phyloP scores from a whole-genome alignment of 306 rosid genomes.

The Cicer pinnatifidum region DNA sequence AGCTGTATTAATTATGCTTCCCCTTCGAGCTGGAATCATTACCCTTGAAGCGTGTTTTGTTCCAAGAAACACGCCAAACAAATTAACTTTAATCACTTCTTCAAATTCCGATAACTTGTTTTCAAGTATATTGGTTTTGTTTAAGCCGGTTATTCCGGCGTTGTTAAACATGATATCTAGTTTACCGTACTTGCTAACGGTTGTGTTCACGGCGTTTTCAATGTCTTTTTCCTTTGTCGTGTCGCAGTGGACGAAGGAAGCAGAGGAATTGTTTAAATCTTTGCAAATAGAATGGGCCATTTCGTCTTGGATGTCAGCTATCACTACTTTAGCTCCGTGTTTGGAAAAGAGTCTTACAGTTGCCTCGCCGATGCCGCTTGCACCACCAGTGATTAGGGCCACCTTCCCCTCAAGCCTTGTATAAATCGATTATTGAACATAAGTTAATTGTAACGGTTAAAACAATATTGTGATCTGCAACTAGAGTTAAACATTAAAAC shows the following conservation, averaged over 20 bases:
- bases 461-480: too few species aligned
- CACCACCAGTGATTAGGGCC: constrained; percentile 51
- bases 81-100: constrained; percentile 46
- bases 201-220: constrained; percentile 41
- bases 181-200: constrained; percentile 49
- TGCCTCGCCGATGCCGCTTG: constrained; percentile 59
- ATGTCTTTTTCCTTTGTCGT: constrained; percentile 50
- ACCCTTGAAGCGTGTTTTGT: constrained; percentile 58
- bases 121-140: constrained; percentile 43
- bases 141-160: constrained; percentile 34
- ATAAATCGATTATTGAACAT: not conserved
- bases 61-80: constrained; percentile 52
- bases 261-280: not conserved
- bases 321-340: constrained; percentile 57
- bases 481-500: too few species aligned
- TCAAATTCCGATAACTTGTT: constrained; percentile 44
- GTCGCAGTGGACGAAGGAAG: constrained; percentile 55
- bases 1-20: constrained; percentile 49
- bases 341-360: constrained; percentile 53
- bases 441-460: too few species aligned
- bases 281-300: constrained; percentile 46
- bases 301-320: constrained; percentile 57
- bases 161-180: constrained; percentile 70
- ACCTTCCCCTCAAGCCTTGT: constrained; percentile 67
- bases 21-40: constrained; percentile 49